These are phyloP conservation scores for Phaffomyces thermotolerans DNA, from an alignment of 805 yeast genomes.

Conservation along the genomic window DNA sequence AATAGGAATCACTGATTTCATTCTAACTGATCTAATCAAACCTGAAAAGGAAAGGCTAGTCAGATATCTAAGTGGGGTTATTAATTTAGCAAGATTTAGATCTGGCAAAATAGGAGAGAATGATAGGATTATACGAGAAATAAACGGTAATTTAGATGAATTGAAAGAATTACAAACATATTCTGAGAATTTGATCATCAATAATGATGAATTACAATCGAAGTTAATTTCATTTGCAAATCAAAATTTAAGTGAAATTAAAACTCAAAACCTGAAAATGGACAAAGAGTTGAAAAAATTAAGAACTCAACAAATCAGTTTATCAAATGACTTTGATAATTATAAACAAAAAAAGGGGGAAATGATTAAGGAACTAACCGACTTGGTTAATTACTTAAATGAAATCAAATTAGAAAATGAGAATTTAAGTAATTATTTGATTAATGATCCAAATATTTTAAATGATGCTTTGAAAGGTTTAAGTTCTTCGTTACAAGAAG, in stretches of 20 bases:
- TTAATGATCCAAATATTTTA: conserved; percentile 52
- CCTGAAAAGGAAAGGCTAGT: conserved; percentile 68
- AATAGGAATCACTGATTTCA: conserved; percentile 75
- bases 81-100: conserved; percentile 78
- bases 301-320: neutral
- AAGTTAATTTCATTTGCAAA: no score
- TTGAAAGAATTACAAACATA: conserved; percentile 37
- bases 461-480: conserved; percentile 47
- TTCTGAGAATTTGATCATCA: conserved; percentile 21
- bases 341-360: no score
- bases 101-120: conserved; percentile 70
- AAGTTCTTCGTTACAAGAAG: conserved; percentile 35
- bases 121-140: conserved; percentile 49
- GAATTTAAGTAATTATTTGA: conserved; percentile 49
- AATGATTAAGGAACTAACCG: conserved; percentile 31
- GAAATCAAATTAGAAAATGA: conserved; percentile 50
- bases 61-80: conserved; percentile 70
- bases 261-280: neutral
- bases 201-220: no score
- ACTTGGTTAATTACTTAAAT: conserved; percentile 53
- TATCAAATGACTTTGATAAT: no score
- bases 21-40: conserved; percentile 61
- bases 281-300: conserved; percentile 24
- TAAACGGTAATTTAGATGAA: conserved; percentile 43
- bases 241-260: no score